These are phyloP conservation scores for Exophiala mesophila DNA, from an alignment of 2,329 filamentous ascomycete species.

Conservation along the genomic window DNA sequence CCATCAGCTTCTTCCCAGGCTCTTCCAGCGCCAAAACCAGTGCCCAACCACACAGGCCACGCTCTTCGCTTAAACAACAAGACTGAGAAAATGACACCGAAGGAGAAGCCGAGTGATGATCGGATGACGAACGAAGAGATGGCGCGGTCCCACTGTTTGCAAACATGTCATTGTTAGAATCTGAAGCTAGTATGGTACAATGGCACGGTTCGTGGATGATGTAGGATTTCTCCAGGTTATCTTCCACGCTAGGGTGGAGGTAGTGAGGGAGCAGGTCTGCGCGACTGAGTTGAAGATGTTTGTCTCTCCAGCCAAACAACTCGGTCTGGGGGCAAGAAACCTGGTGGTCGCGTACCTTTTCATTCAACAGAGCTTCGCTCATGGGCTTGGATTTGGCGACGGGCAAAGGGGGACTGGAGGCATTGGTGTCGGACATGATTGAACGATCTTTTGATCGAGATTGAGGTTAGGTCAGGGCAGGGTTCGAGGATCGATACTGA, in stretches of 20 bases:
- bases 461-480: too few species aligned
- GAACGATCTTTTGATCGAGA: too few species aligned
- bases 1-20: conserved; percentile 98
- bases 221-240: too few species aligned
- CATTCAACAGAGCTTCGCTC: conserved; percentile 96
- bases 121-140: conserved; percentile 96
- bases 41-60: conserved; percentile 92
- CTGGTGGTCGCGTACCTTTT: conserved; percentile 67
- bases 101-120: conserved; percentile 89
- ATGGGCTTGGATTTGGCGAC: conserved; percentile 72
- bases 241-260: too few species aligned
- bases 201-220: too few species aligned
- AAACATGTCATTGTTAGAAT: too few species aligned
- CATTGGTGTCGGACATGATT: conserved; percentile 54
- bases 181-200: too few species aligned
- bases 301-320: too few species aligned
- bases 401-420: conserved; percentile 56
- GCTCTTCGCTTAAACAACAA: conserved; percentile 96
- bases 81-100: conserved; percentile 97
- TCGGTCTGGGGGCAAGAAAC: neutral
- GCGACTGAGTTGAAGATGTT: too few species aligned
- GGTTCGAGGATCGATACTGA: too few species aligned
- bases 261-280: too few species aligned
- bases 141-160: conserved; percentile 96
- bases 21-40: conserved; percentile 91